These are phyloP conservation scores for Testicularia cyperi DNA, from an alignment of 1,284 basidiomycete genomes.

Conservation along the genomic window DNA sequence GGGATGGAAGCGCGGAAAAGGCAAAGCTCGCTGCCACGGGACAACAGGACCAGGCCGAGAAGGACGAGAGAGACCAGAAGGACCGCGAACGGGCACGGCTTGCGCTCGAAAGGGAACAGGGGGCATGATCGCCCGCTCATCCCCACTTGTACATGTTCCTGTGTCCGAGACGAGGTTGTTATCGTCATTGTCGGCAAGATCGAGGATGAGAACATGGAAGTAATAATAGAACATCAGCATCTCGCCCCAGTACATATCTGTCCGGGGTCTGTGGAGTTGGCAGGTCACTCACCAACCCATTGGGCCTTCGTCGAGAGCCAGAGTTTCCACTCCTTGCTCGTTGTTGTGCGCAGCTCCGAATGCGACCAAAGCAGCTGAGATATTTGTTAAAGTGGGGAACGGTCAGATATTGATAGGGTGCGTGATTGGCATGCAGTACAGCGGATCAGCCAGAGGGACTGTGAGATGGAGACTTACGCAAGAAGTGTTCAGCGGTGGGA, in stretches of 20 bases:
- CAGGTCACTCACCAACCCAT: constrained; percentile 44
- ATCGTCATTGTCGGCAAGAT: too few species aligned
- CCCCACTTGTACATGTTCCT: constrained; percentile 53
- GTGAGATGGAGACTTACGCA: constrained; percentile 19
- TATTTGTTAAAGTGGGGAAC: too few species aligned
- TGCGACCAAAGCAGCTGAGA: constrained; percentile 23
- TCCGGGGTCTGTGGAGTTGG: too few species aligned
- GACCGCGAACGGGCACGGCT: constrained; percentile 25
- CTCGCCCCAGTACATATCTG: too few species aligned
- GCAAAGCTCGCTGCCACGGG: constrained; percentile 42
- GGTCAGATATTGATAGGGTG: too few species aligned
- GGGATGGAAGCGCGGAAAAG: constrained; percentile 26
- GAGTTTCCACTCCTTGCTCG: constrained; percentile 24
- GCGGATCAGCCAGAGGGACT: not conserved
- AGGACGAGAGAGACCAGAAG: constrained; percentile 27
- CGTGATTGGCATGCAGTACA: not conserved
- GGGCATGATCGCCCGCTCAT: not conserved
- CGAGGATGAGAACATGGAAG: too few species aligned
- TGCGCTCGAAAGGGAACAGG: constrained; percentile 20
- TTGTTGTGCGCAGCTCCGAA: constrained; percentile 24
- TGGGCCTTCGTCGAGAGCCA: constrained; percentile 29
- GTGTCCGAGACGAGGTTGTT: too few species aligned
- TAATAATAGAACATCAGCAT: too few species aligned
- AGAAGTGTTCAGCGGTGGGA: constrained; percentile 39
- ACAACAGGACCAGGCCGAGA: constrained; percentile 33